Percentiles rank a stretch among this genome's conserved stretches.
These are phyloP conservation scores for Clonostachys chloroleuca DNA, from an alignment of 2,329 filamentous ascomycete species.

Conservation along the genomic window DNA sequence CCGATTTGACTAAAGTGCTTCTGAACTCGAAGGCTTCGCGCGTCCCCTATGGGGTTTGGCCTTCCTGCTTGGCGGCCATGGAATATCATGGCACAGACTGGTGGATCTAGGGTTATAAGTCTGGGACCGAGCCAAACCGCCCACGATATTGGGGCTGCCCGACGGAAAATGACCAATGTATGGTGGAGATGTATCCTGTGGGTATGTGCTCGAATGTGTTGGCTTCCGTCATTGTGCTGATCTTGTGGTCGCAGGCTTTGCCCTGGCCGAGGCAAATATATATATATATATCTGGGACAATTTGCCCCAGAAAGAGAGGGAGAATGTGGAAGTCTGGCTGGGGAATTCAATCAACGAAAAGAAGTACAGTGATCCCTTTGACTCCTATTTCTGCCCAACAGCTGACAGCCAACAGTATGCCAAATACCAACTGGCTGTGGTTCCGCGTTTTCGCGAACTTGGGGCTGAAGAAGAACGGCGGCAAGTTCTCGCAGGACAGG, in stretches of 20 bases:
- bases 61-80: constrained; percentile 64
- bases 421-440: constrained; percentile 69
- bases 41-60: constrained; percentile 74
- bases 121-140: constrained; percentile 65
- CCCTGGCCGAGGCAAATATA: constrained; percentile 64
- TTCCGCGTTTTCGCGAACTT: constrained; percentile 82
- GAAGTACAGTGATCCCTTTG: constrained; percentile 37
- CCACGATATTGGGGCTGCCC: constrained; percentile 76
- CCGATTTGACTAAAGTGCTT: constrained; percentile 71
- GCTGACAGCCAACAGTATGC: constrained; percentile 50
- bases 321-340: constrained; percentile 67
- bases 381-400: neutral
- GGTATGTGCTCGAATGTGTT: constrained; percentile 26
- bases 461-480: constrained; percentile 70
- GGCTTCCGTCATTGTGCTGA: too few relatives aligned
- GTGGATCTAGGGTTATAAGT: constrained; percentile 64
- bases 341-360: constrained; percentile 74
- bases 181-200: constrained; percentile 82
- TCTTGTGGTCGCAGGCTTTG: constrained; percentile 42
- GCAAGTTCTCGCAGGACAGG: constrained; percentile 62
- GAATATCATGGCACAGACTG: constrained; percentile 59
- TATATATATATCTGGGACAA: constrained; percentile 67
- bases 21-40: constrained; percentile 72
- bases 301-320: constrained; percentile 55
- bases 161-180: constrained; percentile 72